Evolutionary conservation across 169 alveolate genomes (phyloP), one percentile per base, ranked within the genome.

Genomic region (Pseudocohnilembus persalinus): DNA sequence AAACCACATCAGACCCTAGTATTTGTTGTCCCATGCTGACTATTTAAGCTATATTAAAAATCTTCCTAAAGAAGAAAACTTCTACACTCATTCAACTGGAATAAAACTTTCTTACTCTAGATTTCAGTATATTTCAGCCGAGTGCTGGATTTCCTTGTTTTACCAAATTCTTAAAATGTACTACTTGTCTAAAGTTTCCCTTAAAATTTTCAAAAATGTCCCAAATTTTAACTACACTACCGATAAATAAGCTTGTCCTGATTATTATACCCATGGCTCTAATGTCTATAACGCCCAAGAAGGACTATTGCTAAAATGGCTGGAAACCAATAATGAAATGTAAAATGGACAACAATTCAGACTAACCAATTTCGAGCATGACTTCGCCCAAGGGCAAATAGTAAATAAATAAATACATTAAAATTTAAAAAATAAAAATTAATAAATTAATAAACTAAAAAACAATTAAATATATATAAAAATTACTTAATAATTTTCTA

Each of bases 271-370:
- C 83, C 77, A 30, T 49, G 81, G 86, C 35, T 73, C 32, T 84
- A 94, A 96, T 83, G 76, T 93, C 35, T 95, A 94, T 87, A 86
- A 95, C 29, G 87, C 88, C 24, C 74, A 95, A 35, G 99, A 97
- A 89, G 88, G 93, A 72, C 76, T 97, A 64, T 86, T 97, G 72
- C 89, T 97, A 77, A 92, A 95, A 65, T 97, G 99, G 99, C 83
- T 96, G 88, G 93, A 88, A 83, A 92, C 84, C 33, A 97, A 96
- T 84, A 95, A 89, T 85, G 93, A 92, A 88, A 82, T 79, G 29
- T 93, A 95, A 83, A 95, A 97, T 11, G 83, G 83, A 75, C 84
- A 84, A 30, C 91, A 94, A 1, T 87, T 90, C 84, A 88, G 85
- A 74, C 87, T 95, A 27, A 81, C 88, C 15, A 92, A 96, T 83